These are phyloP conservation scores for Boletellus deceptivus DNA, from an alignment of 1,284 basidiomycete genomes.

Conservation along the genomic window DNA sequence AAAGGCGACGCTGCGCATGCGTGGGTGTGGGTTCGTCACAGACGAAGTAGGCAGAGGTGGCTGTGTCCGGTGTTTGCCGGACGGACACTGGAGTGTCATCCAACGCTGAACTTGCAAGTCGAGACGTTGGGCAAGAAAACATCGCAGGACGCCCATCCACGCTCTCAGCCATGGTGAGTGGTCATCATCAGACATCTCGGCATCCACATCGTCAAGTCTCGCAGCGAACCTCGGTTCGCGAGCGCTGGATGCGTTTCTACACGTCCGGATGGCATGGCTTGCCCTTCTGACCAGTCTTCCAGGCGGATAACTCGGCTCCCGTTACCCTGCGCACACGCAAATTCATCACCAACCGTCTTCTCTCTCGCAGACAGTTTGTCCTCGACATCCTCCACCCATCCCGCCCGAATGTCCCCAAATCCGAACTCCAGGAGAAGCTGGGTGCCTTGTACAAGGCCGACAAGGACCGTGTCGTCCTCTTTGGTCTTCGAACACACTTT, in stretches of 20 bases:
- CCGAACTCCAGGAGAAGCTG: constrained; percentile 93
- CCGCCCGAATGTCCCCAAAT: constrained; percentile 92
- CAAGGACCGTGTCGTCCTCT: constrained; percentile 75
- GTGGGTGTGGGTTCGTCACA: too few species aligned
- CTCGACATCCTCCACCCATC: constrained; percentile 96
- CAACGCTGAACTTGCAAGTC: constrained; percentile 15
- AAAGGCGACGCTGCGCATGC: too few species aligned
- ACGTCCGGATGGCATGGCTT: constrained; percentile 26
- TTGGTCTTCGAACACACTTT: constrained; percentile 89
- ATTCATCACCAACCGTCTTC: constrained; percentile 99
- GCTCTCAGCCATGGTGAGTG: constrained; percentile 29
- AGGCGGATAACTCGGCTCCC: constrained; percentile 85
- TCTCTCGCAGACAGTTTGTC: constrained; percentile 91
- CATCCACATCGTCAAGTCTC: constrained; percentile 1
- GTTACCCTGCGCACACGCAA: constrained; percentile 98
- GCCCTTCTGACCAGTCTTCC: constrained; percentile 17
- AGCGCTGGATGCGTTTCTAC: constrained; percentile 23
- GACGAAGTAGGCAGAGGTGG: constrained; percentile 13
- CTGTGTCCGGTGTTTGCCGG: constrained; percentile 28
- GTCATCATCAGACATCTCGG: background rate
- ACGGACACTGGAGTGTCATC: constrained; percentile 23
- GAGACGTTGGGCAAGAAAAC: constrained; percentile 26
- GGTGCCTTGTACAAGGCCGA: constrained; percentile 77
- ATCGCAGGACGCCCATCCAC: constrained; percentile 16
- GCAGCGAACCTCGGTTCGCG: constrained; percentile 3